These are phyloP conservation scores for Aphanomyces invadans DNA, from an alignment of 352 stramenopile genomes.

Conservation along the genomic window DNA sequence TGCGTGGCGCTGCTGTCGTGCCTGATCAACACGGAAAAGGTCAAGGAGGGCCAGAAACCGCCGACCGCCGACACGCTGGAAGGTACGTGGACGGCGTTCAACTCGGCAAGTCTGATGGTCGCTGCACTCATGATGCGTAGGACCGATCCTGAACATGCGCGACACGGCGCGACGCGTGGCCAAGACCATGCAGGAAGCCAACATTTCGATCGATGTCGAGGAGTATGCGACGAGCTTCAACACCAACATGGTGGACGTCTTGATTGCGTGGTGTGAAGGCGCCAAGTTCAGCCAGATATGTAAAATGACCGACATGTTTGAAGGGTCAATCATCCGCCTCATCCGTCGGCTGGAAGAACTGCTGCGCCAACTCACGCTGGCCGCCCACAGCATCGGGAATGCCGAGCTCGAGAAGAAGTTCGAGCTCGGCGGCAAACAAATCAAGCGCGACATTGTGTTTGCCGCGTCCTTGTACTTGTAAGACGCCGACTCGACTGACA, in stretches of 20 bases:
- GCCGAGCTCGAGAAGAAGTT: slow-evolving; percentile 97
- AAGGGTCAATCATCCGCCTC: slow-evolving; percentile 97
- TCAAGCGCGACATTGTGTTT: slow-evolving; percentile 99
- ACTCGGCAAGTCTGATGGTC: no score
- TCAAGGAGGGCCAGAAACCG: slow-evolving; percentile 81
- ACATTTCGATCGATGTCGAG: slow-evolving; percentile 93
- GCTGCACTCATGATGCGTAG: background rate
- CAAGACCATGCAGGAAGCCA: slow-evolving; percentile 86
- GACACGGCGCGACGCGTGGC: slow-evolving; percentile 90
- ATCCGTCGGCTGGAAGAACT: slow-evolving; percentile 97
- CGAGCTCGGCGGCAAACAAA: slow-evolving; percentile 92
- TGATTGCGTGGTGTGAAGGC: slow-evolving; percentile 96
- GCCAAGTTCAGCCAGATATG: slow-evolving; percentile 98
- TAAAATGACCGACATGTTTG: slow-evolving; percentile 97
- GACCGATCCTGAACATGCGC: slow-evolving; percentile 90
- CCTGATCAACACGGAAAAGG: slow-evolving; percentile 94
- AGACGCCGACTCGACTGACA: no score
- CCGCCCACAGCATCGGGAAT: slow-evolving; percentile 96
- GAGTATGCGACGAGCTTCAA: slow-evolving; percentile 98
- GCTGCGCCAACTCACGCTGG: slow-evolving; percentile 92
- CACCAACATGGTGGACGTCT: slow-evolving; percentile 95
- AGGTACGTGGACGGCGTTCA: slow-evolving; percentile 18
- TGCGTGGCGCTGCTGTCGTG: slow-evolving; percentile 93
- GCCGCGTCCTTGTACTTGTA: slow-evolving; percentile 95
- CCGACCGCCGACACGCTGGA: slow-evolving; percentile 75